Evolutionary conservation across 768 basidiomycete species (phyloP).

Genomic region (Xerocomellus amylosporus): DNA sequence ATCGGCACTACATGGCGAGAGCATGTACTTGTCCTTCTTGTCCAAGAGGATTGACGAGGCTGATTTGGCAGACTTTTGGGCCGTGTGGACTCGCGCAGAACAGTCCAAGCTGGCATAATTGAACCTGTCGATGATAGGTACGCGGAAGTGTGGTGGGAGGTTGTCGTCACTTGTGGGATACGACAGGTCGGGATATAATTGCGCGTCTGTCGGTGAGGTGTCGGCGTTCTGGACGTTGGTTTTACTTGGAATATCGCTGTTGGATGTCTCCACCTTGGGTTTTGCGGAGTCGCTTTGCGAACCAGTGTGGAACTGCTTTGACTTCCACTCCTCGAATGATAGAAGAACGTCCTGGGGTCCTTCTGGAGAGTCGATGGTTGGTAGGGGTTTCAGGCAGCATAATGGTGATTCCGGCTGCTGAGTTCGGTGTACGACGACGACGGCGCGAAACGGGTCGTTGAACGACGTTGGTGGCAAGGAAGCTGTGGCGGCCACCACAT

Average conservation of each 20-base stretch:
- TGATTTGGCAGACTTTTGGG: constrained; percentile 81
- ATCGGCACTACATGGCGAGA: constrained; percentile 73
- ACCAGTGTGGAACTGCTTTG: constrained; percentile 52
- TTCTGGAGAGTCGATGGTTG: constrained; percentile 38
- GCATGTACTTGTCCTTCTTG: constrained; percentile 95
- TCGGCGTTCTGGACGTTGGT: constrained; percentile 3
- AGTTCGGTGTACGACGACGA: constrained; percentile 47
- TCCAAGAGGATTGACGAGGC: constrained; percentile 79
- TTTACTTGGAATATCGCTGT: constrained; percentile 1
- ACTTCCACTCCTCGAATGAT: constrained; percentile 89
- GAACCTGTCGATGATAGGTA: constrained; percentile 82
- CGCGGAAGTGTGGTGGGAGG: constrained; percentile 60
- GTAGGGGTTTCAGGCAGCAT: constrained; percentile 62
- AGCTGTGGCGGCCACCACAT: constrained; percentile 29
- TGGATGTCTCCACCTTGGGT: constrained; percentile 3
- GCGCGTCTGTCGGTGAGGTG: constrained; percentile 2
- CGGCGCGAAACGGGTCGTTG: constrained; percentile 61
- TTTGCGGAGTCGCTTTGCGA: constrained; percentile 26
- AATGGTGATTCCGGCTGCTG: constrained; percentile 47
- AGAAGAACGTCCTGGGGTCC: constrained; percentile 57
- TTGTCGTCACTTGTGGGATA: constrained; percentile 17
- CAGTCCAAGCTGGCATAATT: constrained; percentile 95
- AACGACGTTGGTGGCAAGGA: constrained; percentile 18
- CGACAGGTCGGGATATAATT: constrained; percentile 12
- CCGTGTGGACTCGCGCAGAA: constrained; percentile 84